Percentiles rank a stretch among this genome's conserved stretches.
Evolutionary conservation across 176 grass and related monocot genomes (phyloP).

Genomic region (Aegilops tauschii): DNA sequence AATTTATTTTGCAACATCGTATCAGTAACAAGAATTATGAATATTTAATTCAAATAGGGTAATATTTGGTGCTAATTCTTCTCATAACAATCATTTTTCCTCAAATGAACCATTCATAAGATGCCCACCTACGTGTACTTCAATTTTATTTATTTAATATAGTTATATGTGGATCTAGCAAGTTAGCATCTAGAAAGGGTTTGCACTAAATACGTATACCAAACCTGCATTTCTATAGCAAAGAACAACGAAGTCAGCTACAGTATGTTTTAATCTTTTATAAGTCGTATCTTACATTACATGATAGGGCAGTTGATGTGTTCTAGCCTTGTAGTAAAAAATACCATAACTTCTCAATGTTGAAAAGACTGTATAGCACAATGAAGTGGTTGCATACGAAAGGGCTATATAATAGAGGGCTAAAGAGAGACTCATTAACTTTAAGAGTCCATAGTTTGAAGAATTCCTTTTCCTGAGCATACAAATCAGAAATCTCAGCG

Average conservation of each 20-base stretch:
- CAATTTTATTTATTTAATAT: not conserved
- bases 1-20: not conserved
- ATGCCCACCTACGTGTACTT: not conserved
- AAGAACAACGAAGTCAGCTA: not conserved
- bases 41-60: not conserved
- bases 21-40: not conserved
- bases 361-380: not conserved
- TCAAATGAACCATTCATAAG: not conserved
- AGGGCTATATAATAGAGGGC: not conserved
- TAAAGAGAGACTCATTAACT: constrained; percentile 42
- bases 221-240: not conserved
- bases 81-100: not conserved
- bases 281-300: not conserved
- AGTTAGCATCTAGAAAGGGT: not conserved
- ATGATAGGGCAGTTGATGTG: not conserved
- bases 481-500: constrained; percentile 44
- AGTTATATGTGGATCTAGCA: not conserved
- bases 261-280: not conserved
- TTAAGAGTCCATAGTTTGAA: constrained; percentile 96
- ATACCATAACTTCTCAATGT: not conserved
- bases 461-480: constrained; percentile 72
- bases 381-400: not conserved
- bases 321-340: not conserved
- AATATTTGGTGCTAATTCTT: not conserved
- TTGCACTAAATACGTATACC: not conserved